Conservation (phyloP, 2,329 filamentous ascomycete genomes). For the Aspergillus floridensis region DNA sequence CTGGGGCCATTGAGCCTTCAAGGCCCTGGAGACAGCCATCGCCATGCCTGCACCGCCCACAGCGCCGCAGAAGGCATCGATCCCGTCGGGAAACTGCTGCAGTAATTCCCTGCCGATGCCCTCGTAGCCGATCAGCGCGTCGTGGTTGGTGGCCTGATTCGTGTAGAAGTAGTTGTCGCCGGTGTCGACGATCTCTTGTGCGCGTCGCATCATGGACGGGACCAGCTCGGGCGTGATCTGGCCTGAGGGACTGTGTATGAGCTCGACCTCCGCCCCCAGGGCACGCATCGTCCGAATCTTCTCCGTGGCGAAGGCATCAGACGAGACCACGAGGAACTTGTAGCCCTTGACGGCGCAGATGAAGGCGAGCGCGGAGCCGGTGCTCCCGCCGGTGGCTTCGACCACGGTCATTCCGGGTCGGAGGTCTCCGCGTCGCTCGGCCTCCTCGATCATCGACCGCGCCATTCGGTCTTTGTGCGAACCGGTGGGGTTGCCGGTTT, state of each 20-base stretch:
- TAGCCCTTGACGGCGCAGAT: slow-evolving; percentile 17
- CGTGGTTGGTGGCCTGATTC: slow-evolving; percentile 14
- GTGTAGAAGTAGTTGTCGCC: slow-evolving; percentile 4
- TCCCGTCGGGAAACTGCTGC: slow-evolving; percentile 11
- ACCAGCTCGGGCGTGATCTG: slow-evolving; percentile 10
- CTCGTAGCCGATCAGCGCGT: slow-evolving; percentile 14
- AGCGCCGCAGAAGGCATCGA: slow-evolving; percentile 17
- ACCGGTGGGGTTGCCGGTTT: slow-evolving; percentile 81
- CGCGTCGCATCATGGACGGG: slow-evolving; percentile 9
- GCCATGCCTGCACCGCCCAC: slow-evolving; percentile 15
- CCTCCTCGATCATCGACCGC: slow-evolving; percentile 86
- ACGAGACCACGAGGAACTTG: slow-evolving; percentile 11
- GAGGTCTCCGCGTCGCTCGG: slow-evolving; percentile 79
- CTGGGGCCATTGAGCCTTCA: slow-evolving; percentile 3
- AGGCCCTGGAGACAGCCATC: slow-evolving; percentile 11
- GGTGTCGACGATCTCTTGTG: background rate
- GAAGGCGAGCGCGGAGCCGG: slow-evolving; percentile 35
- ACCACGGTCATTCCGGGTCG: slow-evolving; percentile 90
- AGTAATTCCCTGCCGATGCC: slow-evolving; percentile 11
- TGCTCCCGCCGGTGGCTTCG: slow-evolving; percentile 90
- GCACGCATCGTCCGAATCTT: slow-evolving; percentile 14
- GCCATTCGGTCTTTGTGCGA: slow-evolving; percentile 88
- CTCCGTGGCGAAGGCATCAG: slow-evolving; percentile 12
- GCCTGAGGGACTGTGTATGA: slow-evolving; percentile 10
- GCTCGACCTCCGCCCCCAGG: slow-evolving; percentile 12